Evolutionary conservation across 805 yeast genomes (phyloP), one percentile per base, ranked within the genome.

Genomic region (Spathaspora gorwiae): DNA sequence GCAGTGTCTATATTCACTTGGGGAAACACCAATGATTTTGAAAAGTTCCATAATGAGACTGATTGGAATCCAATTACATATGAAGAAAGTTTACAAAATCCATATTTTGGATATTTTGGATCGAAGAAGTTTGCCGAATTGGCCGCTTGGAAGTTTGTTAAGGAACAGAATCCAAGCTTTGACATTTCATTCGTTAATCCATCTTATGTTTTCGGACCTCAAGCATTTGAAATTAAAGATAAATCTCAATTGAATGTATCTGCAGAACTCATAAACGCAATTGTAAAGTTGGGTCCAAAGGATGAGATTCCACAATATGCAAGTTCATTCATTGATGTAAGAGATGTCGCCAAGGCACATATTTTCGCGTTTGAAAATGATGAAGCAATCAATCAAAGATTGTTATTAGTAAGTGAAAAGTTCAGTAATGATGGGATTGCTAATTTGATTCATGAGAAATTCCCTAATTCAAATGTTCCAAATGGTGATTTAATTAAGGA

Each of bases 51-150:
- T 34, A 19, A 19, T 30, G 82, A 78, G 51, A 64, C 65, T 13
- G 59, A 67, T 26, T 78, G 83, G 79, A 79, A 79, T 47, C 76
- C 75, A 33, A 64, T 76, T 26, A 70, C 78, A 11, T 72, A 74
- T 69, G 78, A 75, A 42, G 70, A 71, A 45, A 64, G 70, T 10
- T 69, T 72, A 44, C 50, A 45, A 15, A 70, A 73, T 48, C 60
- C 68, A 3, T 48, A 54, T 15, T 47, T 46, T 37, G 84, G 81
- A 2, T 80, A 80, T 59, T 51, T 70, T 43, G 86, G 78, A 5
- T 78, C 84, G 12, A 80, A 80, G 61, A 78, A 73, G 36, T 72
- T 73, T 45, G 84, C 85, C 14, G 87, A 83, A 55, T 60, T 63
- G 41, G 71, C 76, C 1, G 84, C 83, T 3, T 79, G 87, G 82